Percentiles rank a stretch among this genome's conserved stretches.
Evolutionary conservation across 371 early-diverging fungal species (phyloP).

Genomic region (Entomophthora muscae): DNA sequence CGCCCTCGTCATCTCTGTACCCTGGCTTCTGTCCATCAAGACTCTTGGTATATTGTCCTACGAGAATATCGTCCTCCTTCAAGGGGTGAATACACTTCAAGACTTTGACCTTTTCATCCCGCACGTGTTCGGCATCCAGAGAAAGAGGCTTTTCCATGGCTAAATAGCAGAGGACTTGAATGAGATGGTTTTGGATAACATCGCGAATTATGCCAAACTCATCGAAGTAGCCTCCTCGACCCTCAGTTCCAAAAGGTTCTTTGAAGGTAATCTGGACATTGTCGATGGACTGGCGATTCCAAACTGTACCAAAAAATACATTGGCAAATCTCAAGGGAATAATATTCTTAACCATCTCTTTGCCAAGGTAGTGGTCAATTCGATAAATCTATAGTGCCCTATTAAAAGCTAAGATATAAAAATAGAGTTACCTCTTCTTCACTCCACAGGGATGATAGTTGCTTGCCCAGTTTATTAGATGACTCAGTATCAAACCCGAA

Average conservation of each 20-base stretch:
- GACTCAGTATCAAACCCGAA: constrained; percentile 88
- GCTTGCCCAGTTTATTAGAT: constrained; percentile 42
- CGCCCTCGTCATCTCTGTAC: constrained; percentile 78
- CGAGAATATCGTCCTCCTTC: constrained; percentile 47
- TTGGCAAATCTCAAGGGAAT: constrained; percentile 90
- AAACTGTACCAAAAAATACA: constrained; percentile 76
- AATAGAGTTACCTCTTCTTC: constrained; percentile 70
- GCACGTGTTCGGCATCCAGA: constrained; percentile 72
- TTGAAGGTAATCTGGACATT: constrained; percentile 98
- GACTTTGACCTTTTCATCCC: constrained; percentile 78
- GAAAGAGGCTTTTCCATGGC: constrained; percentile 88
- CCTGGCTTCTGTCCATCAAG: constrained; percentile 64
- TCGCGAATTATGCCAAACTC: constrained; percentile 98
- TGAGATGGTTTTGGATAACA: constrained; percentile 96
- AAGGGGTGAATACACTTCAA: constrained; percentile 67
- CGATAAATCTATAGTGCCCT: constrained; percentile 84
- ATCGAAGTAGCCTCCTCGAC: constrained; percentile 98
- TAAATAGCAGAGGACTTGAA: constrained; percentile 80
- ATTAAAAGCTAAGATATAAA: no score
- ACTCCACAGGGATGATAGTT: constrained; percentile 50
- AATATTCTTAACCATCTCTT: constrained; percentile 98
- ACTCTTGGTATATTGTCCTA: constrained; percentile 70
- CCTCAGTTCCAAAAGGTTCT: constrained; percentile 95
- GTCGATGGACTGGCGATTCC: constrained; percentile 77
- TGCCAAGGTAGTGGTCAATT: constrained; percentile 97